Percentiles rank a stretch among this genome's conserved stretches.
phyloP scores from a whole-genome alignment of 495 filamentous ascomycete species.

The Evansstolkia leycettana region DNA sequence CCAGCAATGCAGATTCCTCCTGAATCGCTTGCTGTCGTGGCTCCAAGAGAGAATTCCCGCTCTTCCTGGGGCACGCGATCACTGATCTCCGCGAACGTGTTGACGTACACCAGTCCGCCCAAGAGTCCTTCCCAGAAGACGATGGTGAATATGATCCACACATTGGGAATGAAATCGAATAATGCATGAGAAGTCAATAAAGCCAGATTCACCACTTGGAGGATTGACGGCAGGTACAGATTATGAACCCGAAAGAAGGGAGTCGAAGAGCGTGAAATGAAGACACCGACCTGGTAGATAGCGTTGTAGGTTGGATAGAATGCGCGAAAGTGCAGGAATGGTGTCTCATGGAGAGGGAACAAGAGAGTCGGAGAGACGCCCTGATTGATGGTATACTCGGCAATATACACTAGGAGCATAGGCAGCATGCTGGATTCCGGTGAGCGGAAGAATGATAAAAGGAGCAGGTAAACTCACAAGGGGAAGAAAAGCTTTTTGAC shows the following conservation, averaged over 20 bases:
- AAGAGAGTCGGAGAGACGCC: constrained; percentile 81
- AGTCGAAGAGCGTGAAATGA: constrained; percentile 80
- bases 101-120: constrained; percentile 86
- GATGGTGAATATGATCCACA: constrained; percentile 70
- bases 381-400: constrained; percentile 95
- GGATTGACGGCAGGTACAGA: constrained; percentile 71
- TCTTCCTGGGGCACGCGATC: constrained; percentile 64
- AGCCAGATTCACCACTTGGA: constrained; percentile 69
- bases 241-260: constrained; percentile 73
- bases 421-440: constrained; percentile 62
- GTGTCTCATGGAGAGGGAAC: constrained; percentile 62
- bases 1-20: constrained; percentile 84
- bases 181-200: constrained; percentile 65
- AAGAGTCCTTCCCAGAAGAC: constrained; percentile 95
- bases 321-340: constrained; percentile 70
- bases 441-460: too few species aligned
- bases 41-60: constrained; percentile 80
- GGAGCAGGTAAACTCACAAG: constrained; percentile 36
- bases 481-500: constrained; percentile 49
- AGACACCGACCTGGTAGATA: constrained; percentile 89
- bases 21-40: constrained; percentile 85
- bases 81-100: constrained; percentile 86
- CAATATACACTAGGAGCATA: constrained; percentile 80
- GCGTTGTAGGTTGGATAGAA: constrained; percentile 90
- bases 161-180: constrained; percentile 64